Conservation (phyloP, 139 green algal genomes). For the Coelastrella sp. region DNA sequence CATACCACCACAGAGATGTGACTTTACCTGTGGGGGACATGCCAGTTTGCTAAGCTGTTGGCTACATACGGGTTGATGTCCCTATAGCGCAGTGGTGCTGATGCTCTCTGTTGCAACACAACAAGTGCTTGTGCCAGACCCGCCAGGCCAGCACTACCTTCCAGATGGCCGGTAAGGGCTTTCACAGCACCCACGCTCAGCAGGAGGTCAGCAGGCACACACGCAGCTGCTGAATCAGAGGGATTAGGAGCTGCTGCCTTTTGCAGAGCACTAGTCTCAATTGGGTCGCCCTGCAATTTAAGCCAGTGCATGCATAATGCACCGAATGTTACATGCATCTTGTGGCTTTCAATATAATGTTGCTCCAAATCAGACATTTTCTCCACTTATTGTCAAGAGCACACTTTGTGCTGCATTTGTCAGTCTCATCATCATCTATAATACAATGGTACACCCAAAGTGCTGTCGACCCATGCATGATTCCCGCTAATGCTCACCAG, state of each 20-base stretch:
- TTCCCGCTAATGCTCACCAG: constrained; percentile 46
- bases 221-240: constrained; percentile 4
- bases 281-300: constrained; percentile 77
- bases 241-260: constrained; percentile 61
- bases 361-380: no score
- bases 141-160: constrained; percentile 84
- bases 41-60: constrained; percentile 42
- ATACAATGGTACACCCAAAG: no score
- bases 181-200: constrained; percentile 79
- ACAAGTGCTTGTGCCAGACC: constrained; percentile 73
- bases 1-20: neutral
- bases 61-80: constrained; percentile 82
- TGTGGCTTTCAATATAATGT: no score
- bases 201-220: constrained; percentile 18
- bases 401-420: no score
- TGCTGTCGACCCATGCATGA: no score
- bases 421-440: no score
- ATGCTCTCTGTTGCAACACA: constrained; percentile 53
- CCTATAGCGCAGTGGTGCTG: constrained; percentile 71
- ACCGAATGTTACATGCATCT: constrained; percentile 57
- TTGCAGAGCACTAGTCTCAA: constrained; percentile 78
- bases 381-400: no score
- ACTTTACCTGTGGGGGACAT: constrained; percentile 35
- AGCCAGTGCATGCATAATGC: constrained; percentile 51
- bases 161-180: constrained; percentile 75